Conservation (phyloP, 2,329 filamentous ascomycete genomes). For the Aspergillus sp. region DNA sequence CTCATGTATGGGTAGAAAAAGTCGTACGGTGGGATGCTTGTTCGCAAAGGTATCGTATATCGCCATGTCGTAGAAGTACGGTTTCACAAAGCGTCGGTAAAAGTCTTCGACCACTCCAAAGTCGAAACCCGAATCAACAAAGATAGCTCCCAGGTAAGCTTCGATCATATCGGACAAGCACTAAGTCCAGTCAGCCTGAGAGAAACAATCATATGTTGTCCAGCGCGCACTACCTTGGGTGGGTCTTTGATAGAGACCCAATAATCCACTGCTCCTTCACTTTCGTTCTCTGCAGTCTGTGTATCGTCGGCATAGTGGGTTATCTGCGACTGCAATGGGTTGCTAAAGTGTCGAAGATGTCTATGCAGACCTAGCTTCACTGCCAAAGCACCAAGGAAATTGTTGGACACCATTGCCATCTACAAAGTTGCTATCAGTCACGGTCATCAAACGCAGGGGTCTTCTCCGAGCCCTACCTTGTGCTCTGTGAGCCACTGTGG, state of each 20-base stretch:
- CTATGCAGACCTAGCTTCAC: conserved; percentile 69
- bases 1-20: not conserved
- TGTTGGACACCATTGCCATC: conserved; percentile 98
- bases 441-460: not conserved
- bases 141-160: conserved; percentile 79
- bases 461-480: conserved; percentile 46
- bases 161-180: conserved; percentile 80
- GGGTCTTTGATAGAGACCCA: conserved; percentile 35
- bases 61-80: conserved; percentile 76
- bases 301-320: conserved; percentile 39
- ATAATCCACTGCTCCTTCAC: conserved; percentile 29
- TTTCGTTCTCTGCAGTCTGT: conserved; percentile 21
- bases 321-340: conserved; percentile 35
- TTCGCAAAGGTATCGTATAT: conserved; percentile 82
- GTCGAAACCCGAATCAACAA: conserved; percentile 78
- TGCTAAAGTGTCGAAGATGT: conserved; percentile 50
- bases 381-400: conserved; percentile 75
- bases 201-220: not conserved
- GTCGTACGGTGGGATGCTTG: conserved; percentile 61
- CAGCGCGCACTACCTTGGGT: conserved; percentile 29
- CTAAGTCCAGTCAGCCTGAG: conserved; percentile 22
- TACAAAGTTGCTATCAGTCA: conserved; percentile 14
- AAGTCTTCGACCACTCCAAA: conserved; percentile 65
- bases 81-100: conserved; percentile 63
- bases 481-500: conserved; percentile 97